Evolutionary conservation across 805 yeast species (phyloP).

Genomic region (Yarrowia alimentaria): DNA sequence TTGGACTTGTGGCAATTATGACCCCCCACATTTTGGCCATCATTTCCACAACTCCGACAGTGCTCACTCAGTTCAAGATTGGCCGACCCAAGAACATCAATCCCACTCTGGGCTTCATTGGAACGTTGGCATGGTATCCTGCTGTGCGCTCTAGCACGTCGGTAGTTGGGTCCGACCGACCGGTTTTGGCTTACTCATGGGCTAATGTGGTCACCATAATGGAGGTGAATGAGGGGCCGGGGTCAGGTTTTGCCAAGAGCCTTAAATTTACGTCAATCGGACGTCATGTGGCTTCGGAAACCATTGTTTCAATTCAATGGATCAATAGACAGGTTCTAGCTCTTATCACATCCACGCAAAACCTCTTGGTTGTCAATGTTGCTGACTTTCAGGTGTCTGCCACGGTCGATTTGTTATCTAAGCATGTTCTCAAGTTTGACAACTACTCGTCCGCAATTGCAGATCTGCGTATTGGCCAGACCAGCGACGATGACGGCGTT

Average conservation of each 20-base stretch:
- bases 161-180: constrained; percentile 1
- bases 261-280: constrained; percentile 45
- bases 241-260: constrained; percentile 33
- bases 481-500: constrained; percentile 31
- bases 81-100: constrained; percentile 47
- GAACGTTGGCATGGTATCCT: constrained; percentile 66
- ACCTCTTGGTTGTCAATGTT: constrained; percentile 44
- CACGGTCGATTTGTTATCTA: constrained; percentile 46
- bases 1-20: constrained; percentile 61
- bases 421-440: constrained; percentile 43
- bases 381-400: constrained; percentile 48
- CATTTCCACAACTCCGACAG: constrained; percentile 53
- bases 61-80: constrained; percentile 54
- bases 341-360: constrained; percentile 48
- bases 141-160: constrained; percentile 37
- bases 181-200: constrained; percentile 65
- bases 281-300: constrained; percentile 48
- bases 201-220: constrained; percentile 56
- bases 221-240: constrained; percentile 42
- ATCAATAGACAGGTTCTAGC: constrained; percentile 39
- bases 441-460: constrained; percentile 35
- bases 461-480: constrained; percentile 30
- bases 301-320: constrained; percentile 61
- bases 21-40: constrained; percentile 52
- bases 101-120: constrained; percentile 41